Evolutionary conservation across 2,329 filamentous ascomycete genomes (phyloP).

Genomic region (Penicillium sp.): DNA sequence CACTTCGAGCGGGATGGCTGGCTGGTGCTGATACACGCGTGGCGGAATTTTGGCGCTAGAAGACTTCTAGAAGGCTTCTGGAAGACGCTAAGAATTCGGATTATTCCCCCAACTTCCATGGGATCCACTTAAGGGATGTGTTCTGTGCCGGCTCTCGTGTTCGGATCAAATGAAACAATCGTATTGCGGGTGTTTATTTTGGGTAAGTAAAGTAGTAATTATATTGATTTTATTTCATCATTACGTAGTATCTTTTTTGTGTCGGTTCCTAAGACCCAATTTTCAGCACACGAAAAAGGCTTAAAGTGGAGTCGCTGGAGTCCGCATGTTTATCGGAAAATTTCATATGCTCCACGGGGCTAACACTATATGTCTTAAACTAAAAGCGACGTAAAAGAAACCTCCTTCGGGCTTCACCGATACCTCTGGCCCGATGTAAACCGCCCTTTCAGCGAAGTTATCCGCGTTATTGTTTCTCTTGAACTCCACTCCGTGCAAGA

Average conservation of each 20-base stretch:
- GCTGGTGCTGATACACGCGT: slow-evolving; percentile 6
- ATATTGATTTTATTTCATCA: too few relatives aligned
- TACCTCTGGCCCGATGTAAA: background rate
- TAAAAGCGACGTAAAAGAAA: background rate
- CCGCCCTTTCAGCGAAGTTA: background rate
- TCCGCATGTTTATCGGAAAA: background rate
- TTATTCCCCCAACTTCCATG: background rate
- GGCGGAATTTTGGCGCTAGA: slow-evolving; percentile 25
- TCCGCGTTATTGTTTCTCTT: background rate
- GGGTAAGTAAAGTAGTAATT: too few relatives aligned
- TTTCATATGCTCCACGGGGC: background rate
- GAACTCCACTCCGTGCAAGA: background rate
- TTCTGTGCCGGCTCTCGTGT: background rate
- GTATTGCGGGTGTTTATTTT: too few relatives aligned
- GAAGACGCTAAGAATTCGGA: slow-evolving; percentile 28
- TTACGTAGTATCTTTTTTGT: too few relatives aligned
- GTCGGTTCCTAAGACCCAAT: slow-evolving; percentile 6
- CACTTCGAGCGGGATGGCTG: slow-evolving; percentile 3
- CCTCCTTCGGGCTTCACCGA: background rate
- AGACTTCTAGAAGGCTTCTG: slow-evolving; percentile 33
- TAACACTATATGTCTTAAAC: background rate
- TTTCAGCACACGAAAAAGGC: slow-evolving; percentile 1
- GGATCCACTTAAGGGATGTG: background rate
- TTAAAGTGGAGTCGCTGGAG: background rate
- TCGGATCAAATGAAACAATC: background rate